Base-by-base conservation (phyloP, 169 alveolate genomes). In the Plasmodium falciparum region DNA sequence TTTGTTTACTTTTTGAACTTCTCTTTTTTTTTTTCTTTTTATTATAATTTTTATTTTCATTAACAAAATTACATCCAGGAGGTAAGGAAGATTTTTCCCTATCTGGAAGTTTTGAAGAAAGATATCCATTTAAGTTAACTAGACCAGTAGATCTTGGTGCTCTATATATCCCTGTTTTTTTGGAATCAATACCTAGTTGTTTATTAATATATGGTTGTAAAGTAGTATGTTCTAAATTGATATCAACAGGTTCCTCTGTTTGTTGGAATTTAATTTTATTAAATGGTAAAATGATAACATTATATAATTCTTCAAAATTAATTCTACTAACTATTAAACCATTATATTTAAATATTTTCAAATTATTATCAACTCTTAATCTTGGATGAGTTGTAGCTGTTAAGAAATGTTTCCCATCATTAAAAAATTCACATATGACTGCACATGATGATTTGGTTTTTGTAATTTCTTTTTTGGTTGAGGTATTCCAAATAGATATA, bases 361-460 rank as follows among this genome's bases (percentile, higher is more conserved):
- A 85, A 67, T 96, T 95, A 88, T 97, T 96, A 70, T 97, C 97
- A 11, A 97, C 99, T 17, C 97, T 93, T 88, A 97, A 95, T 91
- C 98, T 92, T 5, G 98, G 98, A 67, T 88, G 93, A 15, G 97
- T 93, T 4, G 97, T 97, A 24, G 96, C 98, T 0, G 98, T 95
- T 56, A 95, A 72, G 83, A 97, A 94, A 90, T 95, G 93, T 12
- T 88, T 69, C 1, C 95, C 97, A 69, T 94, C 97, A 26, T 95
- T 94, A 15, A 94, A 78, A 75, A 93, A 94, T 66, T 93, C 97
- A 76, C 97, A 93, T 24, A 88, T 59, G 12, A 94, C 97, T 9
- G 97, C 92, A 80, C 97, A 94, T 0, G 93, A 78, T n/a, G 90
- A 90, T 76, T 73, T 92, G 15, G 93, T 89, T 73, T 88, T 93